Evolutionary conservation across 1,139 yeast species (phyloP).

Genomic region (Suhomyces bribrorum): DNA sequence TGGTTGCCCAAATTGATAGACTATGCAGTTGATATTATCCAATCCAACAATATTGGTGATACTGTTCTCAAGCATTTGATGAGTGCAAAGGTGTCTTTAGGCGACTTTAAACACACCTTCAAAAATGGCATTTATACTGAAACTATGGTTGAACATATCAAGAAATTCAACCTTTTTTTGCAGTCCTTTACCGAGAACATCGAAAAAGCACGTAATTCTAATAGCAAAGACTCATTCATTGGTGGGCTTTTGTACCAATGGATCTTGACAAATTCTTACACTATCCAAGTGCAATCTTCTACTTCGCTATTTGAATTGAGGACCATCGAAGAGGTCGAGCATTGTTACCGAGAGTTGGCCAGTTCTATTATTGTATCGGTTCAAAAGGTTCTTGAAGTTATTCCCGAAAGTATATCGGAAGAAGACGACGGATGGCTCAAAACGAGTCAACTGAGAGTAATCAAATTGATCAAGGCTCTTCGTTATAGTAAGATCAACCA

Average conservation of each 20-base stretch:
- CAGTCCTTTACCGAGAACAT: constrained; percentile 22
- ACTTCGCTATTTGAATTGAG: constrained; percentile 23
- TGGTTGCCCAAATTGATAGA: constrained; percentile 56
- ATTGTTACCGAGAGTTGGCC: constrained; percentile 51
- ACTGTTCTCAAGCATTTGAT: constrained; percentile 19
- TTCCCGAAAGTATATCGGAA: constrained; percentile 33
- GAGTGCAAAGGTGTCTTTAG: constrained; percentile 22
- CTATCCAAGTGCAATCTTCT: constrained; percentile 17
- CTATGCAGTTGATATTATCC: constrained; percentile 42
- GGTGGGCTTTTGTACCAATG: constrained; percentile 47
- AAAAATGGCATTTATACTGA: constrained; percentile 17
- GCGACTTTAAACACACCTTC: constrained; percentile 16
- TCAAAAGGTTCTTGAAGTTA: constrained; percentile 53
- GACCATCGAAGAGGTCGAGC: constrained; percentile 46
- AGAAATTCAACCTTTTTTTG: constrained; percentile 22
- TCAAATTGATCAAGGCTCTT: constrained; percentile 38
- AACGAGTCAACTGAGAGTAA: constrained; percentile 46
- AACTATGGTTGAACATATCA: constrained; percentile 18
- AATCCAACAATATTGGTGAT: constrained; percentile 15
- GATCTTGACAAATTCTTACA: constrained; percentile 16
- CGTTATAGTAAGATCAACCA: constrained; percentile 32
- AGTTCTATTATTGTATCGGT: constrained; percentile 65
- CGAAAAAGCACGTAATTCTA: constrained; percentile 30
- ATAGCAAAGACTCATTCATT: constrained; percentile 41
- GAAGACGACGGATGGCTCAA: constrained; percentile 71